Evolutionary conservation across 306 rosid genomes (phyloP).

Genomic region (Acacia melanoxylon): DNA sequence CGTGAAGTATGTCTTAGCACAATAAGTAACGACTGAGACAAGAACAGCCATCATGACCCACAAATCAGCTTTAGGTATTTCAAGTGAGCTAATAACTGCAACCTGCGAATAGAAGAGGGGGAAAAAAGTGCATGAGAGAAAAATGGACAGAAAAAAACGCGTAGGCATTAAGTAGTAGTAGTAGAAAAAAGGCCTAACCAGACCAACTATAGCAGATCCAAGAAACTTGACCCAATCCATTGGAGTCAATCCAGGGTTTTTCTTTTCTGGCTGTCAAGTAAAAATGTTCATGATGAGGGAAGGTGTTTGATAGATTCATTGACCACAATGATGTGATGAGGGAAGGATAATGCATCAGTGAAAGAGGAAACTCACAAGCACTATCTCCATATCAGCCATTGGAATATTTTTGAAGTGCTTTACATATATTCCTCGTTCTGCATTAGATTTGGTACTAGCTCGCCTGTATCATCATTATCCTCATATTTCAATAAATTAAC

Average conservation of each 20-base stretch:
- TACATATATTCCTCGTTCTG: constrained; percentile 76
- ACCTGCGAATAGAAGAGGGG: constrained; percentile 44
- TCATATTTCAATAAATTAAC: constrained; percentile 32
- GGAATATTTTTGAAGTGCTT: constrained; percentile 92
- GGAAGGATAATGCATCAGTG: neutral
- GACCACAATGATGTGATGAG: neutral
- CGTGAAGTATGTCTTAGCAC: constrained; percentile 93
- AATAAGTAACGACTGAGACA: constrained; percentile 76
- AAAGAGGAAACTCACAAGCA: constrained; percentile 66
- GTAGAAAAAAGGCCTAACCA: constrained; percentile 53
- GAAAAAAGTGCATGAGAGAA: constrained; percentile 21
- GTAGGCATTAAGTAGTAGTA: neutral
- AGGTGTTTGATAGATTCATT: neutral
- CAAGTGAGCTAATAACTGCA: constrained; percentile 73
- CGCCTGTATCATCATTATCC: constrained; percentile 41
- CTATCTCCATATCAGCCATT: constrained; percentile 97
- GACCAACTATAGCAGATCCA: constrained; percentile 80
- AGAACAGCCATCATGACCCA: constrained; percentile 73
- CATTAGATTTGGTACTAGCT: constrained; percentile 44
- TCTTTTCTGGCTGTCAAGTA: constrained; percentile 85
- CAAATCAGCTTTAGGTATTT: constrained; percentile 58
- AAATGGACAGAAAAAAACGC: neutral
- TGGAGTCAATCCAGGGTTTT: constrained; percentile 94
- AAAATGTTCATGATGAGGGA: constrained; percentile 23
- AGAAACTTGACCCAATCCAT: constrained; percentile 97